These are phyloP conservation scores for Saccharomycopsis capsularis DNA, from an alignment of 805 yeast genomes.

Conservation along the genomic window DNA sequence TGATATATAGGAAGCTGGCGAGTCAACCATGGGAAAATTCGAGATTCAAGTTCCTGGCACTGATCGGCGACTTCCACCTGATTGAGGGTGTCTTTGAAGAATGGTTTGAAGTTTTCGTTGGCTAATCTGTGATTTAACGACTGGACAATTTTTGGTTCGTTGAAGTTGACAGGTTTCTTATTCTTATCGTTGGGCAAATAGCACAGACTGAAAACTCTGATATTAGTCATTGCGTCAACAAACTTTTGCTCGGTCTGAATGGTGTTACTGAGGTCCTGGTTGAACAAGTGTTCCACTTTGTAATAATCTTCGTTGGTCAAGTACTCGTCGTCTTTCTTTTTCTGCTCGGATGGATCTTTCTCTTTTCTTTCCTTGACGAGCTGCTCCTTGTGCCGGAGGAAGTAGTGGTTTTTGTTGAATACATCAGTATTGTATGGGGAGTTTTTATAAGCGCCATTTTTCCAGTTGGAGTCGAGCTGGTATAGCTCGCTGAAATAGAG, in stretches of 20 bases:
- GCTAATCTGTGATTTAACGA: slow-evolving; percentile 47
- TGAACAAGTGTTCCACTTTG: slow-evolving; percentile 21
- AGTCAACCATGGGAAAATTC: slow-evolving; percentile 35
- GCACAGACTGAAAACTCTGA: slow-evolving; percentile 28
- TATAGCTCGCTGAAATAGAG: slow-evolving; percentile 28
- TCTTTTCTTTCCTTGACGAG: slow-evolving; percentile 8
- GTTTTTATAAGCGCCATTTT: slow-evolving; percentile 22
- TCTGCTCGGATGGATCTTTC: slow-evolving; percentile 4
- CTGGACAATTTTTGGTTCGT: slow-evolving; percentile 12
- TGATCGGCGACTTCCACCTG: slow-evolving; percentile 33
- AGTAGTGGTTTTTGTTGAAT: slow-evolving; percentile 23
- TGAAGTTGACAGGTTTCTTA: slow-evolving; percentile 14
- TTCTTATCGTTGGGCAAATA: slow-evolving; percentile 20
- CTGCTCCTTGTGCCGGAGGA: slow-evolving; percentile 20
- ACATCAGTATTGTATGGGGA: slow-evolving; percentile 23
- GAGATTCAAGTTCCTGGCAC: slow-evolving; percentile 28
- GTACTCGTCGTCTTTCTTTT: slow-evolving; percentile 20
- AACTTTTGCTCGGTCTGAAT: slow-evolving; percentile 24
- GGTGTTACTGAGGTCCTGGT: slow-evolving; percentile 22
- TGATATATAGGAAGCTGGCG: slow-evolving; percentile 30
- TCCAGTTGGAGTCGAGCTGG: slow-evolving; percentile 24
- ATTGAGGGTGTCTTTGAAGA: slow-evolving; percentile 34
- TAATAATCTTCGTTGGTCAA: slow-evolving; percentile 20
- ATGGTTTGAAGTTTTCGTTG: slow-evolving; percentile 23
- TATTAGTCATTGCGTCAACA: slow-evolving; percentile 25